Conservation (phyloP, 1,284 basidiomycete species). For the Omphalotus olearius region DNA sequence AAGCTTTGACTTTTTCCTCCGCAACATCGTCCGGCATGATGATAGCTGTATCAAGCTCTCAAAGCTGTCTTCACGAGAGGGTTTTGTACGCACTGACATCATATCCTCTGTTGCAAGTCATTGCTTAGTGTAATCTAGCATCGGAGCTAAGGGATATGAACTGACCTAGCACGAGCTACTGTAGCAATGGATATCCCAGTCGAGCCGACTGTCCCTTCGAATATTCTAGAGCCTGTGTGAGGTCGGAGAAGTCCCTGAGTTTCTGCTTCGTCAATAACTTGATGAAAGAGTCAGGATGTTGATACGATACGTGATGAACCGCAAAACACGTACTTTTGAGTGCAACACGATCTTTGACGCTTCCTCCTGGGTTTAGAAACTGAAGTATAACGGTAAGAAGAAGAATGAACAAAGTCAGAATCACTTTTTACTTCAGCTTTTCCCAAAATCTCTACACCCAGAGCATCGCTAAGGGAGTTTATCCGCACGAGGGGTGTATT, state of each 20-base stretch:
- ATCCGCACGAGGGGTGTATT: conserved; percentile 95
- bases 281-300: background rate
- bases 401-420: background rate
- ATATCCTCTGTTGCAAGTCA: conserved; percentile 54
- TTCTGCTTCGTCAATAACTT: conserved; percentile 95
- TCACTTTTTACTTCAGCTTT: conserved; percentile 77
- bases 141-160: conserved; percentile 23
- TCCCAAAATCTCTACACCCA: conserved; percentile 94
- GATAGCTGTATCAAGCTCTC: conserved; percentile 49
- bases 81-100: conserved; percentile 55
- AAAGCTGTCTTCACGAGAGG: background rate
- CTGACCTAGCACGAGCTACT: conserved; percentile 80
- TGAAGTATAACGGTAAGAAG: conserved; percentile 25
- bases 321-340: conserved; percentile 64
- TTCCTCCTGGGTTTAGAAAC: conserved; percentile 96
- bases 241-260: conserved; percentile 79
- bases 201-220: conserved; percentile 96
- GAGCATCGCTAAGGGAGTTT: conserved; percentile 83
- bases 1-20: conserved; percentile 83
- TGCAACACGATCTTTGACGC: conserved; percentile 96
- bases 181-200: conserved; percentile 97
- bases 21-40: conserved; percentile 95
- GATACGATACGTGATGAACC: background rate
- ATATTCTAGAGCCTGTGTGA: conserved; percentile 88
- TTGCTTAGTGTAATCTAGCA: background rate